Evolutionary conservation across 2,329 filamentous ascomycete species (phyloP).

Genomic region (Leptographium wingfieldii): DNA sequence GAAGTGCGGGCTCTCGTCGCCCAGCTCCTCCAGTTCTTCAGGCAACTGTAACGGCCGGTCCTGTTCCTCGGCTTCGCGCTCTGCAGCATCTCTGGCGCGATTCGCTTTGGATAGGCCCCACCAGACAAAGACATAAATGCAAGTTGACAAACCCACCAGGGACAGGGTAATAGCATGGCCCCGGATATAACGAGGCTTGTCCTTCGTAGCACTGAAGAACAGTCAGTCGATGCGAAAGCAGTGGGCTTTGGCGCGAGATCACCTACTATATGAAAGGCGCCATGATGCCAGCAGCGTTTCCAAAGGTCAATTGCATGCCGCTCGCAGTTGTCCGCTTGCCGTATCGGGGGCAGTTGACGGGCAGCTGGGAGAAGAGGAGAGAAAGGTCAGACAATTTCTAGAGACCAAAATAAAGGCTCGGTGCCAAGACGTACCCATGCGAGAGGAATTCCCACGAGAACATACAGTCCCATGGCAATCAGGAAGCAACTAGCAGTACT

Average conservation of each 20-base stretch:
- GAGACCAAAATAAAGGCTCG: neutral
- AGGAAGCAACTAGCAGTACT: constrained; percentile 44
- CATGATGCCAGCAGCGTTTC: constrained; percentile 28
- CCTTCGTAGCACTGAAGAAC: constrained; percentile 25
- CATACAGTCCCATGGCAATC: constrained; percentile 61
- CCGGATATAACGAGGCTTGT: constrained; percentile 44
- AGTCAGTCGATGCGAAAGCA: neutral
- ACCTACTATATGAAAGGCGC: constrained; percentile 49
- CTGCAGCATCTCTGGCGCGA: constrained; percentile 25
- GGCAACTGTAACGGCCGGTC: constrained; percentile 22
- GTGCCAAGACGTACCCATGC: constrained; percentile 25
- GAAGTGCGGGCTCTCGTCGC: constrained; percentile 39
- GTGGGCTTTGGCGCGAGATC: neutral
- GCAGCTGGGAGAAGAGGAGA: constrained; percentile 31
- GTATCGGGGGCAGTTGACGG: constrained; percentile 60
- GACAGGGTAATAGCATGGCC: constrained; percentile 50
- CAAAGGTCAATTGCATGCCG: constrained; percentile 10
- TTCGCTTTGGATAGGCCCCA: constrained; percentile 38
- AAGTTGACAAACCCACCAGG: constrained; percentile 40
- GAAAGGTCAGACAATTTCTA: neutral
- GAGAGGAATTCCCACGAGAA: constrained; percentile 41
- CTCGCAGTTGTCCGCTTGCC: constrained; percentile 47
- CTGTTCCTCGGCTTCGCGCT: constrained; percentile 25
- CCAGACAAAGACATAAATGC: constrained; percentile 43
- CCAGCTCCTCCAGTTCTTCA: constrained; percentile 36